Percentiles rank a stretch among this genome's conserved stretches.
These are phyloP conservation scores for Daldinia loculata DNA, from an alignment of 495 filamentous ascomycete species.

Conservation along the genomic window DNA sequence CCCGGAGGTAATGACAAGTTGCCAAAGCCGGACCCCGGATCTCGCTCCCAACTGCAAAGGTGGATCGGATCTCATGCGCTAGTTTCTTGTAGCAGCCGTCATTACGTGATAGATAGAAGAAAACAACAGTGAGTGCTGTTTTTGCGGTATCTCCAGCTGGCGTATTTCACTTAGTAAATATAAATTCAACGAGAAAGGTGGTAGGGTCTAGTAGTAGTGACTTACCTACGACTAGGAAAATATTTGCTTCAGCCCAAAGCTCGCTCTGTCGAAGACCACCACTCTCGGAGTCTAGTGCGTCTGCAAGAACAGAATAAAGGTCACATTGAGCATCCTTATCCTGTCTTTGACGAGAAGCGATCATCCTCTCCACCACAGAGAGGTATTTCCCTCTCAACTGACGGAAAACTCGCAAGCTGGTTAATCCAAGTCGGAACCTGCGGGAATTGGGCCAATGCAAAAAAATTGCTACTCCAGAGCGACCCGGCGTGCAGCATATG, in stretches of 20 bases:
- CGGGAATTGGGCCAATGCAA: neutral
- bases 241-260: neutral
- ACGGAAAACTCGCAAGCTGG: neutral
- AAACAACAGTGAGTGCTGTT: too few relatives aligned
- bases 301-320: neutral
- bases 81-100: too few relatives aligned
- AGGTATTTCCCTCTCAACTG: neutral
- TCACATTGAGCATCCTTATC: neutral
- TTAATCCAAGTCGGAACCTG: neutral
- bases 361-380: neutral
- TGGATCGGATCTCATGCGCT: too few relatives aligned
- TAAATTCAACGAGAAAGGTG: too few relatives aligned
- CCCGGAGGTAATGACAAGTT: too few relatives aligned
- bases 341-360: neutral
- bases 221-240: neutral
- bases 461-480: neutral
- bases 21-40: too few relatives aligned
- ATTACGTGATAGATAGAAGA: too few relatives aligned
- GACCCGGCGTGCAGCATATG: too few relatives aligned
- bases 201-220: neutral
- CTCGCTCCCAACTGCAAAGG: too few relatives aligned
- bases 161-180: too few relatives aligned
- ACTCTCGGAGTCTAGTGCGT: neutral
- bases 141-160: too few relatives aligned
- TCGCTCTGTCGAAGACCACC: neutral